Percentiles rank a stretch among this genome's conserved stretches.
These are phyloP conservation scores for Solanum medicagineum DNA, from an alignment of 257 asterid genomes.

Conservation along the genomic window DNA sequence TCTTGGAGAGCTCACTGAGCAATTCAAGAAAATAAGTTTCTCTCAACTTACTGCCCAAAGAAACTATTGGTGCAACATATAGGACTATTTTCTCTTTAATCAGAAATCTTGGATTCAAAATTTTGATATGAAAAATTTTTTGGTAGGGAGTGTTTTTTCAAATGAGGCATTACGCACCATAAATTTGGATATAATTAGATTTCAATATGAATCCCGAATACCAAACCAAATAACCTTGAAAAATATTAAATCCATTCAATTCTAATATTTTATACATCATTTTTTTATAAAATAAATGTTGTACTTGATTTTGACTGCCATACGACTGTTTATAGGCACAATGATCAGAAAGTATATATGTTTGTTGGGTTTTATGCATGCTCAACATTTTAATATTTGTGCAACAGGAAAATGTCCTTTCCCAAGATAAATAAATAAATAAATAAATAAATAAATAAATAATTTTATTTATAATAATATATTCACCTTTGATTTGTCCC, in stretches of 20 bases:
- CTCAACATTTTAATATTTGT: conserved; percentile 1
- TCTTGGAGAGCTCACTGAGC: neutral
- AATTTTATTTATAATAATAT: neutral
- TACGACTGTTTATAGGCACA: conserved; percentile 12
- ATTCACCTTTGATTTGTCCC: neutral
- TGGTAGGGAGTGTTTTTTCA: too few relatives aligned
- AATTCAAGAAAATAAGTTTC: too few relatives aligned
- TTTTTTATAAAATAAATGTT: neutral
- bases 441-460: neutral
- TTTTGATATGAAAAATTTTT: rapidly evolving
- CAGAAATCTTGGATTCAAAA: too few relatives aligned
- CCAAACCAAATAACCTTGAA: rapidly evolving
- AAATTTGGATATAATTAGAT: too few relatives aligned
- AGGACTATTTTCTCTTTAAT: too few relatives aligned
- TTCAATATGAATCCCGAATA: too few relatives aligned
- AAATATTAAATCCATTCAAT: rapidly evolving
- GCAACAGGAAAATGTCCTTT: neutral
- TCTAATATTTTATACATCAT: neutral
- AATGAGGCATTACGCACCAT: rapidly evolving
- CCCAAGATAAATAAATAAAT: neutral
- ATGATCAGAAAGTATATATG: neutral
- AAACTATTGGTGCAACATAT: too few relatives aligned
- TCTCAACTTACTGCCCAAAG: too few relatives aligned
- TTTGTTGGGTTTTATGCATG: conserved; percentile 13
- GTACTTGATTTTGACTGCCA: neutral